phyloP scores from a whole-genome alignment of 129 eudicot genomes.

The Artemisia argyi region DNA sequence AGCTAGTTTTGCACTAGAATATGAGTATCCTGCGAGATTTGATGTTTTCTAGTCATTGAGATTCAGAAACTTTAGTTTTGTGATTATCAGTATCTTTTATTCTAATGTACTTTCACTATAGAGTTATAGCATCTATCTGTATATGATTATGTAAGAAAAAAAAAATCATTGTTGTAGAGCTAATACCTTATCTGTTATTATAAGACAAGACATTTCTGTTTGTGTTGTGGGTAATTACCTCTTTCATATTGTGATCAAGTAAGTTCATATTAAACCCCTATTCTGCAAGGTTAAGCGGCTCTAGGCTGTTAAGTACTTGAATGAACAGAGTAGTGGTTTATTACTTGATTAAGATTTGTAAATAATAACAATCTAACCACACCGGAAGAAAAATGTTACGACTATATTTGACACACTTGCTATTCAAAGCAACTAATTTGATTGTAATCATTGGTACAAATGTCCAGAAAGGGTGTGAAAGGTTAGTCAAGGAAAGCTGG shows the following conservation, averaged over 20 bases:
- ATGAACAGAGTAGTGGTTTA: constrained; percentile 5
- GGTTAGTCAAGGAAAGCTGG: not conserved
- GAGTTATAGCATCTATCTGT: too few relatives aligned
- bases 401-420: not conserved
- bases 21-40: too few relatives aligned
- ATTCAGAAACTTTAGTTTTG: too few relatives aligned
- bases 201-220: too few relatives aligned
- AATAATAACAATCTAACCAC: not conserved
- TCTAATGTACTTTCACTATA: too few relatives aligned
- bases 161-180: too few relatives aligned
- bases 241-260: not conserved
- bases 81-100: too few relatives aligned
- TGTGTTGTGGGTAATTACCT: too few relatives aligned
- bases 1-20: too few relatives aligned
- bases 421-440: not conserved
- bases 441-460: not conserved
- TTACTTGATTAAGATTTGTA: not conserved
- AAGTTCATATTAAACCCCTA: not conserved
- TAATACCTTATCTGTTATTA: too few relatives aligned
- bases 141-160: too few relatives aligned
- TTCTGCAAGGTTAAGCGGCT: not conserved
- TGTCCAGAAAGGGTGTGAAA: not conserved
- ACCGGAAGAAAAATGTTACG: not conserved
- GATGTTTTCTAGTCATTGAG: too few relatives aligned
- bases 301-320: not conserved